Evolutionary conservation across 352 stramenopile genomes (phyloP), one percentile per base, ranked within the genome.

Genomic region (Pythium apleroticum): DNA sequence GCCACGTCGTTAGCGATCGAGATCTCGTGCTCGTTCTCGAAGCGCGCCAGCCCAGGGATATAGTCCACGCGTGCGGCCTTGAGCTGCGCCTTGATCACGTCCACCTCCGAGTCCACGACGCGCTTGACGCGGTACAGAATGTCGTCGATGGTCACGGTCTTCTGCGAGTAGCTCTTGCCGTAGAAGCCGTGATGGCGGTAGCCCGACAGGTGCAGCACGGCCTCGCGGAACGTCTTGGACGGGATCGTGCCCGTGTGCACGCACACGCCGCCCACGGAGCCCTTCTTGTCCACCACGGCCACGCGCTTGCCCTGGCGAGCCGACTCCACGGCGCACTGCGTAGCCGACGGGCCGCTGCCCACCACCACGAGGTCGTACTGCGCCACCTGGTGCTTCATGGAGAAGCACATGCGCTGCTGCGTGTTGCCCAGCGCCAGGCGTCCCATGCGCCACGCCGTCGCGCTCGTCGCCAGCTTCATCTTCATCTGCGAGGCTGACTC

Each of bases 141-240:
- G 68, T 94, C 86, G 52, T 90, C 81, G 56, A 94, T 90, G 31
- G 81, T 91, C n/a, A 93, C 77, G 2, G 75, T 88, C 67, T 92
- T 90, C 68, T 88, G 85, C 54, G 81, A 87, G 74, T 92, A 91
- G 59, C 81, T 91, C 71, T 93, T 91, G 66, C 86, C 86, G 58
- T 94, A 94, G 62, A 94, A 94, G 10, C 89, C 86, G 57, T 95
- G 87, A 72, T 97, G 90, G 35, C 89, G 80, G 69, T 92, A 96
- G n/a, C 88, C 90, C 9, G 89, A 95, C 27, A 97, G 76, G 58
- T 97, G 89, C 30, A 97, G 69, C 60, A 97, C 86, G 22, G 90
- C 89, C 70, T 97, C 90, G 22, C 90, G 88, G 71, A 97, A 97
- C 8, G 90, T 97, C 71, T 95, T 95, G 73, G 84, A 93, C 55